Evolutionary conservation across 2,329 filamentous ascomycete species (phyloP), one percentile per base, ranked within the genome.

Genomic region (Stemphylium lycopersici): DNA sequence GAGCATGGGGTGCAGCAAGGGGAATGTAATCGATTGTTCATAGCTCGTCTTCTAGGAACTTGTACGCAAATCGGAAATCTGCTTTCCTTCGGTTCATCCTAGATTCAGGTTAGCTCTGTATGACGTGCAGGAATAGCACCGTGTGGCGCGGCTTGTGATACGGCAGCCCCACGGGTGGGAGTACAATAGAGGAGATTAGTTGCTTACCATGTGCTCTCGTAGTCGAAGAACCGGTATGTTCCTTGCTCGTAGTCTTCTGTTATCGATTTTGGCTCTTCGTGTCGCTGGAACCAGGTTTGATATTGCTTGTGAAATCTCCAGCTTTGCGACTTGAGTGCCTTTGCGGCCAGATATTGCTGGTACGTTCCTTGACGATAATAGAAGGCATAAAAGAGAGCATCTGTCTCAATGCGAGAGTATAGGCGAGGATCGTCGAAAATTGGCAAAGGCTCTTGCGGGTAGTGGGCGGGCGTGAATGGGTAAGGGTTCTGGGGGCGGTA

Each of bases 291-390:
- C 95, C 95, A 99, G 1, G 95, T 99, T 77, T 77, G 95, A 73
- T 99, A 99, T 76, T 98, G 95, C 81, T 99, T 99, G 79, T 99
- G 95, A 76, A 99, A 99, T 52, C 95, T 86, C 95, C 95, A 99
- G 77, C 93, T 97, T 77, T 99, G 95, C 63, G 93, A 90, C 79
- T 99, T 99, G 47, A 99, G 80, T n/a, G 95, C 91, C 77, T 96
- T 96, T 12, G 95, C 95, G 1, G 95, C 92, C 55, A 98, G 83
- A 72, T 93, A 97, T 74, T 99, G 95, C 75, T 98, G 93, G 66
- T 96, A 93, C 1, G 92, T 93, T 22, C 92, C 92, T 77, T 99
- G 95, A 66, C 93, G 91, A 81, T 99, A 99, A 81, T 99, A 99
- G 78, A 99, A 99, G 40, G 96, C 90, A 78, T 99, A 99, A 78